These are phyloP conservation scores for Phytophthora kernoviae DNA, from an alignment of 352 stramenopile species.

Conservation along the genomic window DNA sequence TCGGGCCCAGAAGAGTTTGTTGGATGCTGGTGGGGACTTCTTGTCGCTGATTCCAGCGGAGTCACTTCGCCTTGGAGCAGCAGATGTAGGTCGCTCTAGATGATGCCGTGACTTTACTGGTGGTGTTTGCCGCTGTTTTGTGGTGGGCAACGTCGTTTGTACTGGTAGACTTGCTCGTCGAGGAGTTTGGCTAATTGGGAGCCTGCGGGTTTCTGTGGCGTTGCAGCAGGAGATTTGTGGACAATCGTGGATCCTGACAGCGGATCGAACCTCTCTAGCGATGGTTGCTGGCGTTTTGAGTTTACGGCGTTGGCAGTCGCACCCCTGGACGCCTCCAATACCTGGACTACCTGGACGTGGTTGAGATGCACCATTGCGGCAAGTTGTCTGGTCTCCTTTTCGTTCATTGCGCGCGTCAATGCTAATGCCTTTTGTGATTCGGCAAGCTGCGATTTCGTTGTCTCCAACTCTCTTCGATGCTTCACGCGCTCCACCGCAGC, in stretches of 20 bases:
- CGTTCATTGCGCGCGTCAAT: constrained; percentile 69
- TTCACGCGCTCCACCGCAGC: constrained; percentile 41
- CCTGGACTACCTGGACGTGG: constrained; percentile 41
- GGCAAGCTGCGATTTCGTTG: constrained; percentile 41
- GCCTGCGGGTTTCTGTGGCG: constrained; percentile 21
- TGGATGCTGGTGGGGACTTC: neutral
- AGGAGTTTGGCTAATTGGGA: constrained; percentile 14
- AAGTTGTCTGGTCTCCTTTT: constrained; percentile 72
- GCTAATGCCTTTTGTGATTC: constrained; percentile 38
- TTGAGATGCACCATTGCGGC: constrained; percentile 46
- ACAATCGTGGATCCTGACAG: constrained; percentile 45
- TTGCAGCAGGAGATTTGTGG: constrained; percentile 18
- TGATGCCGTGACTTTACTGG: constrained; percentile 4
- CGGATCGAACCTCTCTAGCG: constrained; percentile 46
- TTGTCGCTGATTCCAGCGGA: constrained; percentile 2
- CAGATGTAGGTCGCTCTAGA: constrained; percentile 21
- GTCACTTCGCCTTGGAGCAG: constrained; percentile 5
- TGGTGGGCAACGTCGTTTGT: constrained; percentile 3
- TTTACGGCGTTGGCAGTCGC: constrained; percentile 3
- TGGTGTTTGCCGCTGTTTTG: constrained; percentile 1
- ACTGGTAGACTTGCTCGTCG: constrained; percentile 18
- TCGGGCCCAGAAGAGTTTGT: neutral
- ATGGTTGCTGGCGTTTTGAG: constrained; percentile 7
- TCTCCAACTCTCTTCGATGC: constrained; percentile 40
- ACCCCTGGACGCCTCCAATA: constrained; percentile 31